Conservation (phyloP, 306 rosid genomes). For the Nissolia schottii region DNA sequence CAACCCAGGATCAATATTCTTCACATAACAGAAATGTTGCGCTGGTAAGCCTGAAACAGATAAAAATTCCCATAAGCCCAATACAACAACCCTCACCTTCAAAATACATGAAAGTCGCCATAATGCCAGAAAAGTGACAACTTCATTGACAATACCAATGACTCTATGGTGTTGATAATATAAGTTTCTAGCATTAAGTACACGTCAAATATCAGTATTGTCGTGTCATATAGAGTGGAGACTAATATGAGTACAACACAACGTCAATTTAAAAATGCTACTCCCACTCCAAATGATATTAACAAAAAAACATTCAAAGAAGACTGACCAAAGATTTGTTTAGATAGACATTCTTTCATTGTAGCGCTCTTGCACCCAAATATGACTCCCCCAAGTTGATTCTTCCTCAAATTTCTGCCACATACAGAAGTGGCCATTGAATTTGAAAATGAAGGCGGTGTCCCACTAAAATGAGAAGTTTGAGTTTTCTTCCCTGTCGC, state of each 20-base stretch:
- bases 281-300: background rate
- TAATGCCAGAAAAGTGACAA: background rate
- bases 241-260: background rate
- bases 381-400: conserved; percentile 76
- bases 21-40: conserved; percentile 70
- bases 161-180: background rate
- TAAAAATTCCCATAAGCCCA: conserved; percentile 21
- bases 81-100: background rate
- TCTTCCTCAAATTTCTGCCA: conserved; percentile 57
- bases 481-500: conserved; percentile 41
- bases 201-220: background rate
- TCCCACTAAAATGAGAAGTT: background rate
- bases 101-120: background rate
- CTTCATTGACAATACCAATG: background rate
- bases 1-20: conserved; percentile 78
- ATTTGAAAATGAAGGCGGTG: conserved; percentile 18
- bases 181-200: background rate
- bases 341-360: conserved; percentile 62
- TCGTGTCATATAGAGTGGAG: background rate
- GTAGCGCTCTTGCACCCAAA: conserved; percentile 73
- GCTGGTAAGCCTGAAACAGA: conserved; percentile 69
- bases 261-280: conserved; percentile 17
- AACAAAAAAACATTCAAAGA: background rate
- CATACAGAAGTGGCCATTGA: background rate
- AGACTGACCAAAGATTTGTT: conserved; percentile 79